Evolutionary conservation across 1,284 basidiomycete genomes (phyloP).

Genomic region (Boletus semigastroideus): DNA sequence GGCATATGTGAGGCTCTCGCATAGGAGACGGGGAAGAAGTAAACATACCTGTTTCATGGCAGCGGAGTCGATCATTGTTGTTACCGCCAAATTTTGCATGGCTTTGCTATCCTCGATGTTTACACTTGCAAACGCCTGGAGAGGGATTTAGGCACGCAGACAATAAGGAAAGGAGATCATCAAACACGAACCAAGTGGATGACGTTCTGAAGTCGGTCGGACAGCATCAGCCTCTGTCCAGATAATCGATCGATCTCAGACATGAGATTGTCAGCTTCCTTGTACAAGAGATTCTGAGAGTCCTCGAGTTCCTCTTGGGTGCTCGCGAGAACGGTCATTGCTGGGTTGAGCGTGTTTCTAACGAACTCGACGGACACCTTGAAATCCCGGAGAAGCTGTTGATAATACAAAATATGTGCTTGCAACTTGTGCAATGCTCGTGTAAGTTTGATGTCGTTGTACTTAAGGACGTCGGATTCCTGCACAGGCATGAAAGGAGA

Average conservation of each 20-base stretch:
- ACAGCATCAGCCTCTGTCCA: conserved; percentile 43
- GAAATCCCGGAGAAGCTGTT: conserved; percentile 54
- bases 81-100: conserved; percentile 46
- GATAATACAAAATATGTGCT: conserved; percentile 54
- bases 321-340: conserved; percentile 30
- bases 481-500: conserved; percentile 15
- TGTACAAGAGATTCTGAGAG: conserved; percentile 35
- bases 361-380: conserved; percentile 49
- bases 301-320: conserved; percentile 7
- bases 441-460: conserved; percentile 40
- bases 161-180: background rate
- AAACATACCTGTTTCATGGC: conserved; percentile 47
- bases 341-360: conserved; percentile 43
- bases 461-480: conserved; percentile 44
- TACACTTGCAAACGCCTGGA: conserved; percentile 48
- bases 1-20: conserved; percentile 2
- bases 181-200: conserved; percentile 40
- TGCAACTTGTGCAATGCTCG: conserved; percentile 52
- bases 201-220: conserved; percentile 49
- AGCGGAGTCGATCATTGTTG: conserved; percentile 46
- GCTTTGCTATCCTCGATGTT: conserved; percentile 47
- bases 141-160: background rate
- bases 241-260: conserved; percentile 47
- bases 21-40: background rate
- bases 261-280: conserved; percentile 44